Conservation (phyloP, 495 filamentous ascomycete species). For the Lepidopterella palustris region DNA sequence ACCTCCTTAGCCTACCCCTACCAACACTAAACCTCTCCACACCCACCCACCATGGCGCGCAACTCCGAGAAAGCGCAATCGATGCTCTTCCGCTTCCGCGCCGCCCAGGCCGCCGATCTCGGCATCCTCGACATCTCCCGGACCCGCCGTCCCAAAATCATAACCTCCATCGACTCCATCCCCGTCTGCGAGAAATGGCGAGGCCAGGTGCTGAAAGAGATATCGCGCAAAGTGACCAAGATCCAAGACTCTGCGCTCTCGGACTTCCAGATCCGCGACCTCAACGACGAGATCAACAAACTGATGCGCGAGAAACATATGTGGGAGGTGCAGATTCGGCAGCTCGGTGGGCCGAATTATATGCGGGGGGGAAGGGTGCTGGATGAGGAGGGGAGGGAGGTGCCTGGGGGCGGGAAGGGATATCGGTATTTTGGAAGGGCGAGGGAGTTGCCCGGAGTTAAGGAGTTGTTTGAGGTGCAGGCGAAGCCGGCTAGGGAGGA, state of each 20-base stretch:
- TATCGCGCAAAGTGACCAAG: slow-evolving; percentile 89
- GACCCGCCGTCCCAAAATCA: slow-evolving; percentile 79
- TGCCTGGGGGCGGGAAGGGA: slow-evolving; percentile 82
- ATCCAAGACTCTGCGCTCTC: slow-evolving; percentile 85
- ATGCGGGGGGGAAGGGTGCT: slow-evolving; percentile 86
- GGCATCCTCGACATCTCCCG: slow-evolving; percentile 94
- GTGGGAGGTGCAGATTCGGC: slow-evolving; percentile 95
- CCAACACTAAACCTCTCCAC: background rate
- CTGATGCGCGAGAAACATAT: slow-evolving; percentile 97
- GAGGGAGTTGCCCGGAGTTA: slow-evolving; percentile 86
- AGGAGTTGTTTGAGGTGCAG: slow-evolving; percentile 88
- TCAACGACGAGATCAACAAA: slow-evolving; percentile 99
- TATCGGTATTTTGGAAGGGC: slow-evolving; percentile 92
- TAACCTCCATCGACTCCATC: slow-evolving; percentile 76
- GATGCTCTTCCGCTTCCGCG: slow-evolving; percentile 99
- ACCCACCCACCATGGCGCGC: slow-evolving; percentile 47
- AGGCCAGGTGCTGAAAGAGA: slow-evolving; percentile 93
- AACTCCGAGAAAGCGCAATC: slow-evolving; percentile 99
- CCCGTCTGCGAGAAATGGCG: slow-evolving; percentile 96
- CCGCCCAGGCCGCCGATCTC: slow-evolving; percentile 90
- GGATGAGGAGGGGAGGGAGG: slow-evolving; percentile 87
- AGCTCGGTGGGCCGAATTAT: slow-evolving; percentile 93
- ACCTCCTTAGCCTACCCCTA: background rate
- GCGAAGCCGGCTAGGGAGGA: slow-evolving; percentile 48
- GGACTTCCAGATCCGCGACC: slow-evolving; percentile 94